Base-by-base conservation (phyloP, 2,329 filamentous ascomycete genomes). In the Penicillium sp. region DNA sequence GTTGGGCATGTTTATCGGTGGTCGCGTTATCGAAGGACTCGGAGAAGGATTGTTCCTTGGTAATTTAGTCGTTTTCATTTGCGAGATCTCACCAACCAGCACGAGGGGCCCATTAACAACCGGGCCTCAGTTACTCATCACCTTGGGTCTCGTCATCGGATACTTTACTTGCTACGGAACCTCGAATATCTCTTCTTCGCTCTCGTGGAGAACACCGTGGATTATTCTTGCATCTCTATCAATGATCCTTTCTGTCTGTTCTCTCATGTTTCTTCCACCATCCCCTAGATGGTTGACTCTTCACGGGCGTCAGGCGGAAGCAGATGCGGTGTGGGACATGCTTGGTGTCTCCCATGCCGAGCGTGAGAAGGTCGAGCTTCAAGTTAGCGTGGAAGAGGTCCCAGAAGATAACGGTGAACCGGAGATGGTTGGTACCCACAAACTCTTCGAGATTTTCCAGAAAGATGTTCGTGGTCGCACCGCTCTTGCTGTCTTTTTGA, bases 101-200 rank as follows among this genome's bases (percentile, higher is more conserved):
- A 66, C 71, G 3, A 70, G 84, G 23, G 84, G 83, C 0, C 69
- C 75, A 1, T 62, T 87, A 2, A 76, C 78, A 0, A 78, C 79
- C 0, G 65, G 80, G 3, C 80, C 82, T 0, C 83, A 86, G 55
- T 71, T 85, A 42, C 62, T 82, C 37, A 75, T 75, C 3, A 78
- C 77, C 0, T 42, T 78, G 1, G 83, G 80, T 0, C 65, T 86
- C 2, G 78, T 78, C 8, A 40, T 74, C 0, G 84, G 84, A 0
- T 86, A 83, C 56, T 87, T 87, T 58, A 78, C 75, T 8, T 85
- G 82, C 64, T 86, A 86, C 56, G 82, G 80, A 7, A 80, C 76
- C 18, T 72, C 78, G 0, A 60, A 68, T 1, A 71, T 84, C 7
- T 30, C 67, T 1, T 78, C 75, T 2, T 78, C 76, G 2, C 63